These are phyloP conservation scores for Spathaspora arborariae DNA, from an alignment of 805 yeast genomes.

Conservation along the genomic window DNA sequence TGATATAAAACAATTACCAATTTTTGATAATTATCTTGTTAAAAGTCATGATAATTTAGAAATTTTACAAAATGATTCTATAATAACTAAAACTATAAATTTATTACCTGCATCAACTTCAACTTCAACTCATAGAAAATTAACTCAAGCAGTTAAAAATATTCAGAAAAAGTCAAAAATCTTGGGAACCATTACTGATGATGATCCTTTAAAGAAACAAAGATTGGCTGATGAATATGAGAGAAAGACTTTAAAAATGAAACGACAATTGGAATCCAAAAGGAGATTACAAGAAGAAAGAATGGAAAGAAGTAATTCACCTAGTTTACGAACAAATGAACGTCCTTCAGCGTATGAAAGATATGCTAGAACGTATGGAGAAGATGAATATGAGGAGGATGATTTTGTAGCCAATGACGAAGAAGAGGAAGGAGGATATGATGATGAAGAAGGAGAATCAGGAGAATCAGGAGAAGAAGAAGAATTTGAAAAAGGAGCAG, in stretches of 20 bases:
- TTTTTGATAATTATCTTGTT: conserved; percentile 69
- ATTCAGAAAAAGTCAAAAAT: conserved; percentile 46
- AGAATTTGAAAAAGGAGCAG: conserved; percentile 52
- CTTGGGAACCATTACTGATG: conserved; percentile 49
- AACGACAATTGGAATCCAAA: conserved; percentile 62
- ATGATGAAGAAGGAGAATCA: conserved; percentile 29
- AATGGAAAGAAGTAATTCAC: conserved; percentile 44
- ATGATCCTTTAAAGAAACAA: conserved; percentile 70
- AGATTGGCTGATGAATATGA: conserved; percentile 64
- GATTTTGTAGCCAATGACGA: conserved; percentile 44
- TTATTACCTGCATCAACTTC: conserved; percentile 89
- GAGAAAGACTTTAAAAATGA: conserved; percentile 52
- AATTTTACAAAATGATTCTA: conserved; percentile 64
- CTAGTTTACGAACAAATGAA: conserved; percentile 14
- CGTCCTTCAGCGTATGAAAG: conserved; percentile 37
- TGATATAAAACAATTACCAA: conserved; percentile 64
- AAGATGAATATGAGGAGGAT: conserved; percentile 35
- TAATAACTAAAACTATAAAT: conserved; percentile 61
- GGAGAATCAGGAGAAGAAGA: conserved; percentile 31
- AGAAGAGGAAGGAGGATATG: conserved; percentile 33
- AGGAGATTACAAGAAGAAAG: conserved; percentile 58
- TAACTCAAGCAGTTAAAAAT: conserved; percentile 65
- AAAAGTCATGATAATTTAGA: conserved; percentile 69
- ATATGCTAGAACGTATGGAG: conserved; percentile 34
- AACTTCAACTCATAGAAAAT: conserved; percentile 74